Base-by-base conservation (phyloP, 2,329 filamentous ascomycete genomes). In the Elsinoe perseae region DNA sequence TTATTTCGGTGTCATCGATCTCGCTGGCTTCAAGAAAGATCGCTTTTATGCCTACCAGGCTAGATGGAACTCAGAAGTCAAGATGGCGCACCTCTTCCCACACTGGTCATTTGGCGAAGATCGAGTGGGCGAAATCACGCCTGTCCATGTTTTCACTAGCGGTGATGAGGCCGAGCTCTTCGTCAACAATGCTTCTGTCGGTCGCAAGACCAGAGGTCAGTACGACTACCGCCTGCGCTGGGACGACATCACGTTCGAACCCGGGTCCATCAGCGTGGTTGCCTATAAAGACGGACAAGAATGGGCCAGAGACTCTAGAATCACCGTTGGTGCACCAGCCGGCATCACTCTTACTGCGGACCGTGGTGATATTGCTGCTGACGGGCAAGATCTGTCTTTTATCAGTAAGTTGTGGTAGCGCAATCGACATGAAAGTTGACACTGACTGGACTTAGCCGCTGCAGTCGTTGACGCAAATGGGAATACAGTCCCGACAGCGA, bases 21-120 rank as follows among this genome's bases (percentile, higher is more conserved):
- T 81, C 5, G 79, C 79, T 0, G 79, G 79, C 0, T 82, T 82
- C 66, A 72, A 70, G 57, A 82, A 82, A 64, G 78, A 81, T 58
- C 70, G 79, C 0, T 81, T 75, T 64, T 80, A 73, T 60, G 61
- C 80, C 4, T 82, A 81, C 58, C 79, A 81, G 61, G 65, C 77
- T 0, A 73, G 77, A 5, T 82, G 79, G 79, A 68, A 73, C 2
- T 69, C 78, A 0, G 73, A 77, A n/a, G 55, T 78, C 0, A 66
- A 61, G 1, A 72, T 75, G 65, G 78, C 76, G 2, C 77, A 81
- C 60, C 75, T 81, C 16, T 70, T 80, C 0, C 79, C 79, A 2
- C 79, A 81, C 61, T 81, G 79, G 78, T 80, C 69, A 12, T 82
- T 77, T 76, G 38, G 16, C 4, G 73, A 76, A 0, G 72, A 74